A percentile compares a stretch with the other conserved stretches of the same genome.
phyloP scores from a whole-genome alignment of 768 basidiomycete genomes.

The Termitomyces sp. region DNA sequence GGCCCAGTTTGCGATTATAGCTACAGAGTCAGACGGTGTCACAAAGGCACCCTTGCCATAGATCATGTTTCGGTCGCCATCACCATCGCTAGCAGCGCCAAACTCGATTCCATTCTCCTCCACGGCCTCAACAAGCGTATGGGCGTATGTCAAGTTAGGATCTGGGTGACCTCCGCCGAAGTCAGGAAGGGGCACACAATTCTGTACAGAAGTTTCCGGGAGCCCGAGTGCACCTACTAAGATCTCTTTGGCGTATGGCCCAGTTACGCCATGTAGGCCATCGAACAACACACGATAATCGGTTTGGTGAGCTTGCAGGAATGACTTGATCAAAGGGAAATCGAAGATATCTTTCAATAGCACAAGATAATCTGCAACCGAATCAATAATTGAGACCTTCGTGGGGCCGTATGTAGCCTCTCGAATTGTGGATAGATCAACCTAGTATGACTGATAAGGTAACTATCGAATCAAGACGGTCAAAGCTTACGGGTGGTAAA shows the following conservation, averaged over 20 bases:
- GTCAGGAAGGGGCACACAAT: constrained; percentile 87
- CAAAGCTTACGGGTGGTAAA: constrained; percentile 56
- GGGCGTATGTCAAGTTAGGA: constrained; percentile 97
- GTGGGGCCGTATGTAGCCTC: constrained; percentile 77
- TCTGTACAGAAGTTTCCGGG: constrained; percentile 76
- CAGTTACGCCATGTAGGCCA: constrained; percentile 94
- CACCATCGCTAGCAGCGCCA: constrained; percentile 96
- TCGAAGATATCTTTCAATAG: constrained; percentile 91
- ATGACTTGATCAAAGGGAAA: constrained; percentile 86
- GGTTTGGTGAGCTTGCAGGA: constrained; percentile 64
- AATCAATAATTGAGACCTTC: constrained; percentile 88
- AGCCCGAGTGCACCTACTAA: constrained; percentile 82
- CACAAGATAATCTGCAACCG: constrained; percentile 82
- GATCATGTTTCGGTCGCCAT: constrained; percentile 99
- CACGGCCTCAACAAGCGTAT: constrained; percentile 87
- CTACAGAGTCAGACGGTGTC: constrained; percentile 95
- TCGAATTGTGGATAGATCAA: constrained; percentile 83
- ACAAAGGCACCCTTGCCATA: constrained; percentile 98
- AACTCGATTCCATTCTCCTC: constrained; percentile 84
- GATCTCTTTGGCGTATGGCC: constrained; percentile 90
- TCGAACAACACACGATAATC: constrained; percentile 91
- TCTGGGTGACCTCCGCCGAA: constrained; percentile 99
- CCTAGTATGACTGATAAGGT: constrained; percentile 31
- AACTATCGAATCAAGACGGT: background rate
- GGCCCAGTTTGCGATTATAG: constrained; percentile 98